Percentiles rank a stretch among this genome's conserved stretches.
phyloP scores from a whole-genome alignment of 2,329 filamentous ascomycete genomes.

The Knoxdaviesia capensis region DNA sequence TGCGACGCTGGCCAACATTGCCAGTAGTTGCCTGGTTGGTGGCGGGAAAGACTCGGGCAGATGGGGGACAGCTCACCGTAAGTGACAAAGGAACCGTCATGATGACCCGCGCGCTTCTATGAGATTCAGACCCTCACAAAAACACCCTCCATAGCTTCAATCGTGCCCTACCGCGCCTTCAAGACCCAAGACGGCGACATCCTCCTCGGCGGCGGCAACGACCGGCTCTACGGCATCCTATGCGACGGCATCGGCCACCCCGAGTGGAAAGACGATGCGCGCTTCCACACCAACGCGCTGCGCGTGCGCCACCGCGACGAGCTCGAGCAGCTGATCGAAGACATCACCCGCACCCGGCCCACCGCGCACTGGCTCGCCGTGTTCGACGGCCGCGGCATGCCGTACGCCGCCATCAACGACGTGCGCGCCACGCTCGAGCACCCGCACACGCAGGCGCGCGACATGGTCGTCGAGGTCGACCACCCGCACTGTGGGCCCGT shows the following conservation, averaged over 20 bases:
- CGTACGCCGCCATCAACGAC: constrained; percentile 84
- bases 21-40: constrained; percentile 75
- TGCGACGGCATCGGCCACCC: constrained; percentile 36
- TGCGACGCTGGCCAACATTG: constrained; percentile 86
- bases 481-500: constrained; percentile 70
- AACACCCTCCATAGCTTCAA: constrained; percentile 43
- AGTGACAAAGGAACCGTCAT: constrained; percentile 8
- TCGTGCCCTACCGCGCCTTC: constrained; percentile 86
- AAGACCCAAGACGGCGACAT: constrained; percentile 51
- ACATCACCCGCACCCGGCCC: constrained; percentile 51
- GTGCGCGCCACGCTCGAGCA: constrained; percentile 70
- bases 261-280: constrained; percentile 38
- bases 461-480: constrained; percentile 79
- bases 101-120: neutral
- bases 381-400: constrained; percentile 82
- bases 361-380: constrained; percentile 75
- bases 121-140: neutral
- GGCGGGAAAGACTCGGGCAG: constrained; percentile 72
- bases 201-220: constrained; percentile 53
- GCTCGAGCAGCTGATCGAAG: constrained; percentile 63
- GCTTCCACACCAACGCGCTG: constrained; percentile 39
- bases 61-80: constrained; percentile 93
- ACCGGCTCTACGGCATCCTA: constrained; percentile 45
- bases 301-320: constrained; percentile 52
- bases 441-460: constrained; percentile 62